phyloP scores from a whole-genome alignment of 176 grass and related monocot genomes.

The Poa annua region DNA sequence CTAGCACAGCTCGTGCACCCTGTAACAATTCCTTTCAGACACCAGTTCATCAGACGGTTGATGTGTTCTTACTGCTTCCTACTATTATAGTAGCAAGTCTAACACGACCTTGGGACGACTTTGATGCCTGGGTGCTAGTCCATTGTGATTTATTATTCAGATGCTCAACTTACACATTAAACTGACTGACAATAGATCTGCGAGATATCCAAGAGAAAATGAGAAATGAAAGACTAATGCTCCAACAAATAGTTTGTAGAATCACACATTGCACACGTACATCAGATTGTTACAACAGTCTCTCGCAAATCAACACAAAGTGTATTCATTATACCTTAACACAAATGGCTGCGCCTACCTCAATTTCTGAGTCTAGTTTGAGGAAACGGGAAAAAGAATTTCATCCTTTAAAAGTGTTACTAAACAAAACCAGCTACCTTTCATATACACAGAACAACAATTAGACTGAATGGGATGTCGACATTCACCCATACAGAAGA shows the following conservation, averaged over 20 bases:
- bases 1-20: slow-evolving; percentile 19
- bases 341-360: slow-evolving; percentile 41
- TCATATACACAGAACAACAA: slow-evolving; percentile 56
- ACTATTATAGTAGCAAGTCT: neutral
- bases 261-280: neutral
- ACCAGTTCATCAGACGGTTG: neutral
- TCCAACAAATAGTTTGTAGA: slow-evolving; percentile 18
- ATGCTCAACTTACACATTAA: neutral
- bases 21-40: neutral
- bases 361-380: slow-evolving; percentile 33
- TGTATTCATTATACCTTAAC: slow-evolving; percentile 35
- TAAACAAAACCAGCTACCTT: slow-evolving; percentile 45
- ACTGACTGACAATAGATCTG: neutral
- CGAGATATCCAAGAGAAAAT: neutral
- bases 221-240: neutral
- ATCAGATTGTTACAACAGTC: slow-evolving; percentile 12
- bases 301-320: slow-evolving; percentile 36
- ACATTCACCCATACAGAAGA: neutral
- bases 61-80: neutral
- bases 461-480: slow-evolving; percentile 43
- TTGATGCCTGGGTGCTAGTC: too few species aligned
- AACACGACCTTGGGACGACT: neutral
- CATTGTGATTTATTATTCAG: neutral
- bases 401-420: neutral
- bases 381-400: slow-evolving; percentile 20